phyloP scores from a whole-genome alignment of 148 eudicot genomes.

The Agrostemma githago region DNA sequence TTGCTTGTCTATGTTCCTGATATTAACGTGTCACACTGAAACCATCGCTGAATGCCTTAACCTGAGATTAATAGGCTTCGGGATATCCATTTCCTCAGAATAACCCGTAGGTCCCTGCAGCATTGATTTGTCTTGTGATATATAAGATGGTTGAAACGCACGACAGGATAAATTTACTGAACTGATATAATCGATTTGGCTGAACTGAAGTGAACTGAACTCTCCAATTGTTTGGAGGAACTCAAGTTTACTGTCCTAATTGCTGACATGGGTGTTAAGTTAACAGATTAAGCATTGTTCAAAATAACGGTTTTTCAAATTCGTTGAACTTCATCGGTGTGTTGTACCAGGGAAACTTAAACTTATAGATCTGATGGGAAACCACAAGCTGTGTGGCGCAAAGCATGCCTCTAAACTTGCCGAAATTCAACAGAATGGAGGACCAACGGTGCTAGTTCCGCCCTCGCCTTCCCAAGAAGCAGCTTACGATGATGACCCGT shows the following conservation, averaged over 20 bases:
- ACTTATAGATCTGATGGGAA: constrained; percentile 69
- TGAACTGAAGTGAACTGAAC: neutral
- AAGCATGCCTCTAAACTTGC: constrained; percentile 37
- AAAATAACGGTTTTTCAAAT: neutral
- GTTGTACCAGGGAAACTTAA: constrained; percentile 58
- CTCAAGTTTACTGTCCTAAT: neutral
- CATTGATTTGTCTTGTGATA: neutral
- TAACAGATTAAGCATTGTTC: neutral
- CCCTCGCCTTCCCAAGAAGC: constrained; percentile 31
- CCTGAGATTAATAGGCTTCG: neutral
- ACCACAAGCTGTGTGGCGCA: constrained; percentile 33
- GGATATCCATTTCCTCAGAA: too few relatives aligned
- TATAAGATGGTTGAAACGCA: neutral
- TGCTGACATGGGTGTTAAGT: neutral
- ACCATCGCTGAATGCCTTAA: neutral
- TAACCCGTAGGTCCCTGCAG: neutral
- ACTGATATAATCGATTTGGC: too few relatives aligned
- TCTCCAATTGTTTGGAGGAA: neutral
- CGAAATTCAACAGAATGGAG: constrained; percentile 52
- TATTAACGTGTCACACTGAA: neutral
- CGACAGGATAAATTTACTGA: neutral
- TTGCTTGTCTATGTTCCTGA: neutral
- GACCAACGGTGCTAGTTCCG: constrained; percentile 37
- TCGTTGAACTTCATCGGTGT: constrained; percentile 10
- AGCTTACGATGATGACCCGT: constrained; percentile 78